A percentile compares a stretch with the other conserved stretches of the same genome.
phyloP scores from a whole-genome alignment of 306 rosid species.

The Mimosa bimucronata region DNA sequence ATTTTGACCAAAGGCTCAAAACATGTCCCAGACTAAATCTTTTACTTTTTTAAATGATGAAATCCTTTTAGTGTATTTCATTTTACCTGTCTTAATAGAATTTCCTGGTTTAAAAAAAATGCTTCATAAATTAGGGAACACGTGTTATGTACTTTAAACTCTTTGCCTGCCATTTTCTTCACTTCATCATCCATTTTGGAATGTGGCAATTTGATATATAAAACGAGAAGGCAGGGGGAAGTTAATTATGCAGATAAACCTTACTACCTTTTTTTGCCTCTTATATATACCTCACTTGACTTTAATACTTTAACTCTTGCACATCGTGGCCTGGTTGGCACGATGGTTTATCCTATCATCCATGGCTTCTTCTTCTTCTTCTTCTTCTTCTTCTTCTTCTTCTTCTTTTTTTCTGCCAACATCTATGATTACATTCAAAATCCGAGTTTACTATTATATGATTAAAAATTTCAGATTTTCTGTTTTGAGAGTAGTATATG shows the following conservation, averaged over 20 bases:
- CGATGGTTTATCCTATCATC: neutral
- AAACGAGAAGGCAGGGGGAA: neutral
- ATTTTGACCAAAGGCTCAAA: neutral
- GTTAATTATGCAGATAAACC: neutral
- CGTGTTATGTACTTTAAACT: neutral
- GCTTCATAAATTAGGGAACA: too few relatives aligned
- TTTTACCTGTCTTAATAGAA: too few relatives aligned
- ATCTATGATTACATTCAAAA: neutral
- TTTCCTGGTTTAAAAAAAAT: too few relatives aligned
- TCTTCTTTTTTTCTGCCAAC: neutral
- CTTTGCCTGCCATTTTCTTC: neutral
- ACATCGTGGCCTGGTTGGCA: neutral
- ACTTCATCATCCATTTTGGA: neutral
- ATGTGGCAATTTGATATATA: neutral
- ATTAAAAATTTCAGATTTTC: neutral
- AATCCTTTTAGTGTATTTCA: too few relatives aligned
- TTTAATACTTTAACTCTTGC: neutral
- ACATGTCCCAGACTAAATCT: neutral
- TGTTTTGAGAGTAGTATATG: neutral
- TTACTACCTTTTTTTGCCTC: neutral
- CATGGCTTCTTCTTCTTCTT: too few relatives aligned
- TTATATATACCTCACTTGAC: neutral
- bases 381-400: too few relatives aligned
- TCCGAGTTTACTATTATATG: neutral
- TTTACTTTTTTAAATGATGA: too few relatives aligned